A percentile compares a stretch with the other conserved stretches of the same genome.
Conservation (phyloP, 352 stramenopile genomes). For the Phytophthora agathidicida region DNA sequence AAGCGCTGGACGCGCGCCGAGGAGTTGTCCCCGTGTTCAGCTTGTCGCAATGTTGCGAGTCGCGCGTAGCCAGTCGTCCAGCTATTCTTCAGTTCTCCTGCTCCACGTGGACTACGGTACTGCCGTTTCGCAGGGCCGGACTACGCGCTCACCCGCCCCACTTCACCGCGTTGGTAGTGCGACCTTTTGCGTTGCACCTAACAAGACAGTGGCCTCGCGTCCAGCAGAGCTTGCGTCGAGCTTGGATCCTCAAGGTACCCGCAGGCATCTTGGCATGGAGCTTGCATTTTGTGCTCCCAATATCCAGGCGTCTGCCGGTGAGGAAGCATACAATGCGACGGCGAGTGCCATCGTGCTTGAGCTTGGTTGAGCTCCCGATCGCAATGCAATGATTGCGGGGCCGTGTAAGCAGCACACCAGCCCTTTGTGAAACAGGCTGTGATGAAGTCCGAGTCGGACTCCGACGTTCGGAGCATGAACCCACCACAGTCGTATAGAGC, state of each 20-base stretch:
- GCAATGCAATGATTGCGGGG: neutral
- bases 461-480: neutral
- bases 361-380: conserved; percentile 10
- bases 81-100: conserved; percentile 13
- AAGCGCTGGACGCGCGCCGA: neutral
- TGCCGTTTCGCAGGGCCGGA: conserved; percentile 8
- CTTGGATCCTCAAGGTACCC: conserved; percentile 4
- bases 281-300: conserved; percentile 1
- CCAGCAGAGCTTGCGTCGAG: conserved; percentile 3
- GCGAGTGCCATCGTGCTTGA: neutral
- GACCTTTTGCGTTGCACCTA: conserved; percentile 5
- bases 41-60: neutral
- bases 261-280: neutral
- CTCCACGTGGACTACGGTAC: neutral
- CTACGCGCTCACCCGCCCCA: too few species aligned
- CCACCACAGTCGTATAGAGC: conserved; percentile 2
- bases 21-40: conserved; percentile 10
- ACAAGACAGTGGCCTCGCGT: neutral
- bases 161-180: neutral
- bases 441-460: too few species aligned
- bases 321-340: conserved; percentile 3
- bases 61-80: conserved; percentile 6
- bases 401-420: too few species aligned
- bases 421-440: neutral
- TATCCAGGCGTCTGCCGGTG: neutral